These are phyloP conservation scores for Dunaliella primolecta DNA, from an alignment of 139 green algal genomes.

Conservation along the genomic window DNA sequence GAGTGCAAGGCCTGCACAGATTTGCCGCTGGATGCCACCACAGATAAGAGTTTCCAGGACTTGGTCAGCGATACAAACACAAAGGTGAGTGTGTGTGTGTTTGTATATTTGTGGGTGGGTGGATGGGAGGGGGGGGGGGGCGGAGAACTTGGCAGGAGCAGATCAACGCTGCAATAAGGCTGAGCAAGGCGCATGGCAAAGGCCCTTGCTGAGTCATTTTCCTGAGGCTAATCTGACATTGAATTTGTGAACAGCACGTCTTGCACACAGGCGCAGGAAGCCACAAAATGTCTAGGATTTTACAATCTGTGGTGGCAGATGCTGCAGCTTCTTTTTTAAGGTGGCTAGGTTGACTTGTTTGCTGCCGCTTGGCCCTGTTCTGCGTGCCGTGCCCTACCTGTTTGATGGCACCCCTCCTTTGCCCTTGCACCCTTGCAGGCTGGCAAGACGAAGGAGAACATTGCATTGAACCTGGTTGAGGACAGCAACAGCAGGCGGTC, in stretches of 20 bases:
- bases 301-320: too few relatives aligned
- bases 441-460: not conserved
- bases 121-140: not conserved
- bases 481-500: not conserved
- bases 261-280: too few relatives aligned
- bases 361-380: too few relatives aligned
- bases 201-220: too few relatives aligned
- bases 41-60: slow-evolving; percentile 8
- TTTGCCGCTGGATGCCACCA: slow-evolving; percentile 11
- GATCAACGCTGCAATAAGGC: not conserved
- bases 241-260: too few relatives aligned
- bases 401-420: too few relatives aligned
- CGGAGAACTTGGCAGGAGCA: not conserved
- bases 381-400: too few relatives aligned
- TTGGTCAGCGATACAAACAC: not conserved
- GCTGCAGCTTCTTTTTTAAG: too few relatives aligned
- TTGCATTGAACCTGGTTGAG: not conserved
- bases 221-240: too few relatives aligned
- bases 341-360: too few relatives aligned
- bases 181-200: too few relatives aligned
- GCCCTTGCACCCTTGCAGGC: not conserved
- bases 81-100: not conserved
- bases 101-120: not conserved
- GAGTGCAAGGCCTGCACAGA: slow-evolving; percentile 44
- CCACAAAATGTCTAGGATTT: too few relatives aligned